Evolutionary conservation across 768 basidiomycete genomes (phyloP).

Genomic region (Pisolithus microcarpus): DNA sequence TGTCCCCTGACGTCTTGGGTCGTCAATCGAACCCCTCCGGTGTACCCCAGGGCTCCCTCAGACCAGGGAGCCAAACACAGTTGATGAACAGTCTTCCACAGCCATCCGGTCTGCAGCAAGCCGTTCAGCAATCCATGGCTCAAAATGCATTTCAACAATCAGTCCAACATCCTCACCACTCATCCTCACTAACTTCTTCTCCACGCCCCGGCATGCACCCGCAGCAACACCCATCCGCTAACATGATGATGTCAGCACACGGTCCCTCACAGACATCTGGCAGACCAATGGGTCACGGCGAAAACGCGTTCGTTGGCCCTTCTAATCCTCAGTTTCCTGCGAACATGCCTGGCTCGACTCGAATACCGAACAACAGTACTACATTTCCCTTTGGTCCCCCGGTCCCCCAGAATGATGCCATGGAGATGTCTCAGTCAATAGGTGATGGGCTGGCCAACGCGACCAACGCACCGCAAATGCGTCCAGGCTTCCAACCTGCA

Average conservation of each 20-base stretch:
- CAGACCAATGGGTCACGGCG: constrained; percentile 41
- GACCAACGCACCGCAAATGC: constrained; percentile 23
- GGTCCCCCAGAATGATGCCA: constrained; percentile 40
- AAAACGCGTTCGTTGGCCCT: constrained; percentile 39
- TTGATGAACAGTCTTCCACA: constrained; percentile 42
- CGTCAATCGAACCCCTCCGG: constrained; percentile 33
- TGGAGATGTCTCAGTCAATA: constrained; percentile 42
- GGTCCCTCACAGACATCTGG: constrained; percentile 25
- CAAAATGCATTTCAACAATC: constrained; percentile 24
- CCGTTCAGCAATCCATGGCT: constrained; percentile 23
- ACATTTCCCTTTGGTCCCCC: constrained; percentile 41
- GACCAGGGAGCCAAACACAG: constrained; percentile 39
- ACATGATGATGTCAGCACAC: constrained; percentile 26
- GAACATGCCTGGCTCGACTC: constrained; percentile 26
- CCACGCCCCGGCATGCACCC: constrained; percentile 24
- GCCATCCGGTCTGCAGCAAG: constrained; percentile 13
- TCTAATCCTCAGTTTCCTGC: constrained; percentile 29
- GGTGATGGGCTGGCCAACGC: constrained; percentile 34
- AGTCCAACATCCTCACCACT: constrained; percentile 24
- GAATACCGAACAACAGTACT: constrained; percentile 28
- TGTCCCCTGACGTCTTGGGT: constrained; percentile 39
- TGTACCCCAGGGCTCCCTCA: constrained; percentile 37
- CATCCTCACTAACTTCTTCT: constrained; percentile 23
- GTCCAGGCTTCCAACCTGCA: constrained; percentile 43
- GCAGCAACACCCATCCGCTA: constrained; percentile 22